phyloP scores from a whole-genome alignment of 768 basidiomycete genomes.

The Mycena vitilis region DNA sequence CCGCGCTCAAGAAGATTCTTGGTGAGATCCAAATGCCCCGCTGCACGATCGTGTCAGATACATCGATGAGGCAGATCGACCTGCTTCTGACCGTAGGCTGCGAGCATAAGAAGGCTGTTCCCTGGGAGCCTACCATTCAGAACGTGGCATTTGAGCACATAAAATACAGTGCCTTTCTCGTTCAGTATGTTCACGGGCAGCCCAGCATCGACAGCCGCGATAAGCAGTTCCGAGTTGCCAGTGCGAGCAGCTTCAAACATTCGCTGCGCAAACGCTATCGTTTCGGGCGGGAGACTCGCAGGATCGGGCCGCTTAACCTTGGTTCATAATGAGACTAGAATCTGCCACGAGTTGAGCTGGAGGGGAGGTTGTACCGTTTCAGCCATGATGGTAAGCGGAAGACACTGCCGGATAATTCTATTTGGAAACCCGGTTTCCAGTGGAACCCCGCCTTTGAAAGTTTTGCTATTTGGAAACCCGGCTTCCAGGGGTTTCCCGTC shows the following conservation, averaged over 20 bases:
- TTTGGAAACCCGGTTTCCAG: too few relatives aligned
- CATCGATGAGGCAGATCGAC: not conserved
- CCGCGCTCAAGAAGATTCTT: conserved; percentile 64
- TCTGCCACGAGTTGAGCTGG: not conserved
- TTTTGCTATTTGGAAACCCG: too few relatives aligned
- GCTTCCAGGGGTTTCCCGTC: too few relatives aligned
- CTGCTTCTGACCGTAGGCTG: conserved; percentile 59
- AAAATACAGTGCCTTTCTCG: conserved; percentile 60
- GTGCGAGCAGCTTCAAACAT: conserved; percentile 82
- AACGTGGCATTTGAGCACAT: not conserved
- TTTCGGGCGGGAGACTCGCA: conserved; percentile 51
- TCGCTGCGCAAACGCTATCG: conserved; percentile 69
- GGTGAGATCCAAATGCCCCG: conserved; percentile 69
- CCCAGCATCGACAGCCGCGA: conserved; percentile 74
- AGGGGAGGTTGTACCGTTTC: conserved; percentile 7
- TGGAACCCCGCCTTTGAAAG: too few relatives aligned
- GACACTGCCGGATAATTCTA: too few relatives aligned
- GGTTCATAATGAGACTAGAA: conserved; percentile 3
- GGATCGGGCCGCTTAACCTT: conserved; percentile 14
- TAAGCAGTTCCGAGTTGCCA: conserved; percentile 63
- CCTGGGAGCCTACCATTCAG: conserved; percentile 55
- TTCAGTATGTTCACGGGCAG: conserved; percentile 81
- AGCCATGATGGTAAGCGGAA: not conserved
- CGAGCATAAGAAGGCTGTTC: conserved; percentile 84
- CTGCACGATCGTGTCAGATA: conserved; percentile 35